Conservation (phyloP, 768 basidiomycete species). For the Tubosaeta sp. region DNA sequence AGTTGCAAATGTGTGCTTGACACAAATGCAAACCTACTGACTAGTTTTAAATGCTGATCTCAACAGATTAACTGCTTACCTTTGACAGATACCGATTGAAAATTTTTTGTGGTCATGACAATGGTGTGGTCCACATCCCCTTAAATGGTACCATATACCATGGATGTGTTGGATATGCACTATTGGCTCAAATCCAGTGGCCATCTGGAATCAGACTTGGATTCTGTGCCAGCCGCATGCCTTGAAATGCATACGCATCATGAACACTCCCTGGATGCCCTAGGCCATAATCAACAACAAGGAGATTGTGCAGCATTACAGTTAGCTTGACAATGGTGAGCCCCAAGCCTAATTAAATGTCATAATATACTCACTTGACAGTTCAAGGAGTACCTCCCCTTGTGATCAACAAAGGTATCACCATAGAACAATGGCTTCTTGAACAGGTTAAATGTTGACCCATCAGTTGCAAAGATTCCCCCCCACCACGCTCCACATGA, state of each 20-base stretch:
- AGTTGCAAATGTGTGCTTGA: slow-evolving; percentile 5
- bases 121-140: rapidly evolving
- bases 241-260: slow-evolving; percentile 7
- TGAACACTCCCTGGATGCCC: slow-evolving; percentile 10
- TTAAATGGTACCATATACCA: slow-evolving; percentile 10
- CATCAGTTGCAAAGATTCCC: too few species aligned
- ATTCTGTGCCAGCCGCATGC: not conserved
- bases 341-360: too few species aligned
- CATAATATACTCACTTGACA: too few species aligned
- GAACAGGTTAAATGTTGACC: too few species aligned
- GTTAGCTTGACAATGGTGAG: not conserved
- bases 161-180: slow-evolving; percentile 6
- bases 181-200: slow-evolving; percentile 15
- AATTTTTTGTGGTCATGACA: not conserved
- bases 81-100: slow-evolving; percentile 9
- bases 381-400: too few species aligned
- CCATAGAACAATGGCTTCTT: too few species aligned
- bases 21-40: not conserved
- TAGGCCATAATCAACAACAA: not conserved
- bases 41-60: too few species aligned
- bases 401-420: too few species aligned
- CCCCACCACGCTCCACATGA: too few species aligned
- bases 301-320: slow-evolving; percentile 1
- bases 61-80: not conserved
- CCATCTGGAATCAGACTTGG: not conserved